A percentile compares a stretch with the other conserved stretches of the same genome.
These are phyloP conservation scores for Vaucheria bursata DNA, from an alignment of 352 stramenopile genomes.

Conservation along the genomic window DNA sequence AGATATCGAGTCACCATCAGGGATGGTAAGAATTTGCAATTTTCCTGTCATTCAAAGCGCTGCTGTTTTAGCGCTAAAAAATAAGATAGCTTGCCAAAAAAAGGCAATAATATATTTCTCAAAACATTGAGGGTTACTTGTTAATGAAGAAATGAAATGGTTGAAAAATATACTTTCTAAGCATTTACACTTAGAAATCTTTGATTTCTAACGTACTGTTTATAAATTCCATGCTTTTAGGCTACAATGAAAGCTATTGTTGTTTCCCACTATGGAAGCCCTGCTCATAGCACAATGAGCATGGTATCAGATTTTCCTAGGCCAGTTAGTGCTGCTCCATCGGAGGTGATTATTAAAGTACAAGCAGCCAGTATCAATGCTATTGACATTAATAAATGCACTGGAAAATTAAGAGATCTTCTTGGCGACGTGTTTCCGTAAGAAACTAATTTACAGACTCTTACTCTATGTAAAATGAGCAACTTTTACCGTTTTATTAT, in stretches of 20 bases:
- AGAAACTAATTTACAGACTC: not conserved
- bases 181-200: too few species aligned
- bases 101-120: too few species aligned
- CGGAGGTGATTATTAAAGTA: not conserved
- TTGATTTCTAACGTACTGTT: too few species aligned
- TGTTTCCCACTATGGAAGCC: not conserved
- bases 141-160: too few species aligned
- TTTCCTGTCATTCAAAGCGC: too few species aligned
- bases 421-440: not conserved
- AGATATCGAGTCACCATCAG: not conserved
- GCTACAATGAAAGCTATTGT: slow-evolving; percentile 4
- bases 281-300: not conserved
- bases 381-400: not conserved
- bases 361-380: not conserved
- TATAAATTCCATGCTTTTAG: too few species aligned
- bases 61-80: too few species aligned
- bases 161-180: too few species aligned
- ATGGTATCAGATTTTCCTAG: not conserved
- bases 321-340: not conserved
- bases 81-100: too few species aligned
- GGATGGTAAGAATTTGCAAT: not conserved
- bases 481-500: too few species aligned
- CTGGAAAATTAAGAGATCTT: not conserved
- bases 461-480: too few species aligned
- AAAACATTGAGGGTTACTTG: too few species aligned